A percentile compares a stretch with the other conserved stretches of the same genome.
These are phyloP conservation scores for Triticum timopheevii DNA, from an alignment of 176 grass and related monocot species.

Conservation along the genomic window DNA sequence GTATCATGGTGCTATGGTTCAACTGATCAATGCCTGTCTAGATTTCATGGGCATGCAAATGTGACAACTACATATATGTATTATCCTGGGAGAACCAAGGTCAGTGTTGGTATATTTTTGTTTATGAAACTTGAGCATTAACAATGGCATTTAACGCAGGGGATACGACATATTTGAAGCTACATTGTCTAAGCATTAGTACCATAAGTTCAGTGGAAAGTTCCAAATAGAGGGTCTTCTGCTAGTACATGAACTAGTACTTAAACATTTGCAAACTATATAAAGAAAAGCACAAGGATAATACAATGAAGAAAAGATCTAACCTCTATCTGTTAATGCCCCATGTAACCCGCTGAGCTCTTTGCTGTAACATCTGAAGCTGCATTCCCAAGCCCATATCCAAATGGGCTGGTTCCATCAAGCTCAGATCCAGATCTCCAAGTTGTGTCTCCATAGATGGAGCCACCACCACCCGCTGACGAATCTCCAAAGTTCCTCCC, in stretches of 20 bases:
- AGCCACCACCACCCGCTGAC: conserved; percentile 49
- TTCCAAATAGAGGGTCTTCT: neutral
- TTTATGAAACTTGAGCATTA: neutral
- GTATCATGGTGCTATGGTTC: conserved; percentile 2
- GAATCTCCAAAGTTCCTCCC: conserved; percentile 69
- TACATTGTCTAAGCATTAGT: conserved; percentile 15
- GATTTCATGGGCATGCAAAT: neutral
- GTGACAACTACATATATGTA: neutral
- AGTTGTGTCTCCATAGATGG: conserved; percentile 72
- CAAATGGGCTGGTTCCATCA: conserved; percentile 71
- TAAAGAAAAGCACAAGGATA: conserved; percentile 15
- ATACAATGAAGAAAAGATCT: conserved; percentile 26
- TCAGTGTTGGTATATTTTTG: conserved; percentile 1
- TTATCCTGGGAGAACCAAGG: conserved; percentile 2
- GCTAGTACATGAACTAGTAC: conserved; percentile 1
- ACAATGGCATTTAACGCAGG: neutral
- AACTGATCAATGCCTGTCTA: neutral
- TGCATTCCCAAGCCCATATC: conserved; percentile 66
- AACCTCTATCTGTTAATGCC: conserved; percentile 76
- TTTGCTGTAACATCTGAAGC: conserved; percentile 59
- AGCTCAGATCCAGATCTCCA: conserved; percentile 72
- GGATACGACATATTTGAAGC: neutral
- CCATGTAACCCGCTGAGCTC: conserved; percentile 62
- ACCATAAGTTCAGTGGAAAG: neutral
- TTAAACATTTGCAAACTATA: neutral